Evolutionary conservation across 2,329 filamentous ascomycete genomes (phyloP).

Genomic region (Cordyceps javanica): DNA sequence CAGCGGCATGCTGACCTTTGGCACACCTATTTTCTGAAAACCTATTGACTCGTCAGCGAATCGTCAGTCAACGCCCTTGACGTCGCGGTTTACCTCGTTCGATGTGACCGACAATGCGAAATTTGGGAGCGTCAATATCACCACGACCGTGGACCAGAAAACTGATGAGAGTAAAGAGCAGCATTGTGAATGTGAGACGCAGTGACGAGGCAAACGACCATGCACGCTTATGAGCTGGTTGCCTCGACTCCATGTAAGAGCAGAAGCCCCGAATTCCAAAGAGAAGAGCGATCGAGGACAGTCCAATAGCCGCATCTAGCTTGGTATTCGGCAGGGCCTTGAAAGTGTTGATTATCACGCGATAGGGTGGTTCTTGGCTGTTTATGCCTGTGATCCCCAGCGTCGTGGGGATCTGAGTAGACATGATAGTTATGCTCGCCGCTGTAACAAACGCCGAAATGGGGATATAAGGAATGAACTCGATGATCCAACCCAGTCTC

Average conservation of each 20-base stretch:
- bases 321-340: slow-evolving; percentile 36
- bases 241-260: slow-evolving; percentile 51
- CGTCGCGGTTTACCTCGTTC: slow-evolving; percentile 45
- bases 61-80: background rate
- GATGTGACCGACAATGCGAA: slow-evolving; percentile 60
- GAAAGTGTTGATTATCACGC: slow-evolving; percentile 38
- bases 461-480: slow-evolving; percentile 44
- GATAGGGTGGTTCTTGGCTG: slow-evolving; percentile 38
- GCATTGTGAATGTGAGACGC: slow-evolving; percentile 67
- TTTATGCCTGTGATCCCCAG: slow-evolving; percentile 39
- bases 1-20: slow-evolving; percentile 48
- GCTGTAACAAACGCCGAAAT: slow-evolving; percentile 47
- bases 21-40: slow-evolving; percentile 58
- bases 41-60: slow-evolving; percentile 31
- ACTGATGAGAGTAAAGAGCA: slow-evolving; percentile 70
- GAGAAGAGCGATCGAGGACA: slow-evolving; percentile 60
- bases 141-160: slow-evolving; percentile 57
- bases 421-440: slow-evolving; percentile 44
- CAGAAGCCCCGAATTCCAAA: slow-evolving; percentile 59
- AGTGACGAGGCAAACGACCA: slow-evolving; percentile 73
- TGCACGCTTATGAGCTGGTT: slow-evolving; percentile 54
- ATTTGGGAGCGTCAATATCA: slow-evolving; percentile 35
- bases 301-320: slow-evolving; percentile 66
- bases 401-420: slow-evolving; percentile 38
- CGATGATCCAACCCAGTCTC: slow-evolving; percentile 44